Percentiles rank a stretch among this genome's conserved stretches.
These are phyloP conservation scores for Diaporthe sp. DNA, from an alignment of 2,329 filamentous ascomycete genomes.

Conservation along the genomic window DNA sequence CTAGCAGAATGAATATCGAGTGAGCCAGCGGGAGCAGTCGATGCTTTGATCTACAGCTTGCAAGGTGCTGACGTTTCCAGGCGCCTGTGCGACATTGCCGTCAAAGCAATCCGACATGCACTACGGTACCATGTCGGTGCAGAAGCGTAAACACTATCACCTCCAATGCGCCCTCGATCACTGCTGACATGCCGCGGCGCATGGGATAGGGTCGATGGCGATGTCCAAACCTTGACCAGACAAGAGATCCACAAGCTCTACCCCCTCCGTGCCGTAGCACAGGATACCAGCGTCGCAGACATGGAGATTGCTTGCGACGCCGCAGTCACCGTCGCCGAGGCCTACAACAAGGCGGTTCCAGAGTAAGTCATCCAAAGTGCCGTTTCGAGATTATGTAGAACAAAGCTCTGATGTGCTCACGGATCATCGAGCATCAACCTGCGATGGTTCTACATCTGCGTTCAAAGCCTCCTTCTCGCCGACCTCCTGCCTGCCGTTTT, in stretches of 20 bases:
- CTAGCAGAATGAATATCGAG: conserved; percentile 9
- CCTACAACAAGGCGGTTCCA: neutral
- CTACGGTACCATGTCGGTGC: neutral
- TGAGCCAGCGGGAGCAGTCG: neutral
- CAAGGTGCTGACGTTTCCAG: neutral
- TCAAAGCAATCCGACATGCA: neutral
- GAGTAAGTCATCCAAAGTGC: neutral
- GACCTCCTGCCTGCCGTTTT: conserved; percentile 13
- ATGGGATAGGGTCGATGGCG: rapidly evolving
- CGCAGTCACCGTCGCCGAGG: conserved; percentile 3
- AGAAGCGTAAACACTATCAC: neutral
- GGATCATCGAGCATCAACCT: neutral
- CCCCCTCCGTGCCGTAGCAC: conserved; percentile 3
- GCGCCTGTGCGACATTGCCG: neutral
- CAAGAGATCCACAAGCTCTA: neutral
- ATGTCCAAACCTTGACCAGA: neutral
- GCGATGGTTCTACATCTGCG: conserved; percentile 20
- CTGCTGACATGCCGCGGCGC: neutral
- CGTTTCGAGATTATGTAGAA: rapidly evolving
- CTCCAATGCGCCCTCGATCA: neutral
- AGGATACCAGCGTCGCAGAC: conserved; percentile 12
- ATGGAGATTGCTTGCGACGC: conserved; percentile 37
- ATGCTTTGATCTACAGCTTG: rapidly evolving
- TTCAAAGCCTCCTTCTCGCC: conserved; percentile 15
- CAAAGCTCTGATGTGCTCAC: neutral